A percentile compares a stretch with the other conserved stretches of the same genome.
Conservation (phyloP, 2,329 filamentous ascomycete species). For the Chrysoporthe deuterocubensis region DNA sequence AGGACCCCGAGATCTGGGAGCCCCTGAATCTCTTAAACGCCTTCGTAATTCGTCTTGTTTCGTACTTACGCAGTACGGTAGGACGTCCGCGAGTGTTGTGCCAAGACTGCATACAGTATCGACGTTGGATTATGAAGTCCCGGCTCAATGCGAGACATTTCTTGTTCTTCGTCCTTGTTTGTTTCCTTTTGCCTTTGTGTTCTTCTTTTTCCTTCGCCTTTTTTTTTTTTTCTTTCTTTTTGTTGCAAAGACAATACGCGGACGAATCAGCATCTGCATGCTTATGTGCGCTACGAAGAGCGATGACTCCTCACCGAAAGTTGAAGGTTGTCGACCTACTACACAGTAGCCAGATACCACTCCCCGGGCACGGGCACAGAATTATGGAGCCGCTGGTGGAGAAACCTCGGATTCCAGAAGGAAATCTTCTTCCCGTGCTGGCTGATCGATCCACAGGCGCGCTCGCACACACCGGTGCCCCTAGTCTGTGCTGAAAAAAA, state of each 20-base stretch:
- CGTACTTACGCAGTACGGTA: not conserved
- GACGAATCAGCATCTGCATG: not conserved
- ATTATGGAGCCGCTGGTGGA: not conserved
- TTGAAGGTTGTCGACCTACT: constrained; percentile 1
- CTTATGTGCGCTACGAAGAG: not conserved
- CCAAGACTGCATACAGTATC: not conserved
- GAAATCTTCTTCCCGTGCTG: constrained; percentile 3
- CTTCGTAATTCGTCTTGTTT: not conserved
- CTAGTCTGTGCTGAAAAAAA: not conserved
- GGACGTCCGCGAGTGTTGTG: not conserved
- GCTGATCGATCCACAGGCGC: not conserved
- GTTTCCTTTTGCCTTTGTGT: no score
- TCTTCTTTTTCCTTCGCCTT: no score
- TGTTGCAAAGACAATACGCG: not conserved
- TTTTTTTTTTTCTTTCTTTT: no score
- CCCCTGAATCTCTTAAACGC: not conserved
- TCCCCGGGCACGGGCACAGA: not conserved
- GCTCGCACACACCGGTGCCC: not conserved
- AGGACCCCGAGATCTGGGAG: not conserved
- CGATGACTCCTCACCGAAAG: constrained; percentile 10
- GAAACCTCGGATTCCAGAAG: not conserved
- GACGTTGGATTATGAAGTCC: not conserved
- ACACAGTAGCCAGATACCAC: not conserved
- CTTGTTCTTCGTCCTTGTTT: no score
- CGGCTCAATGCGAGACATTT: not conserved